Conservation (phyloP, 192 early-diverging fungal genomes). For the Podila epigama region DNA sequence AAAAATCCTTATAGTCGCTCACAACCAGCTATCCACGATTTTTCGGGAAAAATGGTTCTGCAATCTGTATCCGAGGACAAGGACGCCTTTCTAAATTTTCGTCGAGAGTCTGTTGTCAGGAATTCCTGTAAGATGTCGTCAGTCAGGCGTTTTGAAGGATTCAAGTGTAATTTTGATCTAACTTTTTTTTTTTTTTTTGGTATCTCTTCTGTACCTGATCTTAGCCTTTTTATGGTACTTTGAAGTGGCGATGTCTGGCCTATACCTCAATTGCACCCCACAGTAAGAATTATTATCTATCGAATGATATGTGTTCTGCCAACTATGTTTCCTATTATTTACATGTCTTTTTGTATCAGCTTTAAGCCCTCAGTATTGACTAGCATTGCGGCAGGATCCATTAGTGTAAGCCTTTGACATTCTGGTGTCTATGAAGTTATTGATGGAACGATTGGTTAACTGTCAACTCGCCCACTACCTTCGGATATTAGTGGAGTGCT, state of each 20-base stretch:
- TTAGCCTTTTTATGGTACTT: slow-evolving; percentile 2
- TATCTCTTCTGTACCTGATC: background rate
- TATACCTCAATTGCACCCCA: background rate
- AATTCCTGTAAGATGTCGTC: too few species aligned
- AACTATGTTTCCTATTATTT: background rate
- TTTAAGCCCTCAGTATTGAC: background rate
- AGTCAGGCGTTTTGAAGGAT: too few species aligned
- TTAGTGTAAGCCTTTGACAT: background rate
- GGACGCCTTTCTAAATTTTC: too few species aligned
- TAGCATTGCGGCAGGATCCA: background rate
- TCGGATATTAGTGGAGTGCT: background rate
- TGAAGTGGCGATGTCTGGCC: background rate
- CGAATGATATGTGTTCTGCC: background rate
- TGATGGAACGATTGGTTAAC: too few species aligned
- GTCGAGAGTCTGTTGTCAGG: too few species aligned
- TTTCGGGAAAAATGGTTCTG: too few species aligned
- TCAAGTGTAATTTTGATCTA: too few species aligned
- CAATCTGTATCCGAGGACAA: too few species aligned
- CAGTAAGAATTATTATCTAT: background rate
- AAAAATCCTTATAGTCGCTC: too few species aligned
- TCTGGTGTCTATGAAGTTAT: too few species aligned
- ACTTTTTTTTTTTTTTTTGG: too few species aligned
- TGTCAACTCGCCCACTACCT: background rate
- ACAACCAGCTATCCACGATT: too few species aligned
- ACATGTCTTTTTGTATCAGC: background rate